phyloP scores from a whole-genome alignment of 257 asterid genomes.

The Orobanche coerulescens region DNA sequence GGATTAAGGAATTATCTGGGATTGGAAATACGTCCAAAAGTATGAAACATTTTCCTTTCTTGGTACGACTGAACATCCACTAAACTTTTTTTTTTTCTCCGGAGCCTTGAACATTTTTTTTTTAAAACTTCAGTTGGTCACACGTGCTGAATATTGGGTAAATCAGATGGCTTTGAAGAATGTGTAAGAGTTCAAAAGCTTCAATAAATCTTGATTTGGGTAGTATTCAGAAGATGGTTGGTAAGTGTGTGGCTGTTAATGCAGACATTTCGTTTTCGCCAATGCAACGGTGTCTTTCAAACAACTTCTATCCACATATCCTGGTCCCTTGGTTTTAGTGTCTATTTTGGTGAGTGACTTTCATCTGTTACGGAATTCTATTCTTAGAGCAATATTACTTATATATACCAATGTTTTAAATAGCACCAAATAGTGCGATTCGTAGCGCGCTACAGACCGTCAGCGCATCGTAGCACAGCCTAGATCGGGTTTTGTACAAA shows the following conservation, averaged over 20 bases:
- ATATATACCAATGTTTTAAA: too few relatives aligned
- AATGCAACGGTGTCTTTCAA: constrained; percentile 81
- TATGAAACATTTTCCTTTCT: constrained; percentile 26
- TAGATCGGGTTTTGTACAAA: too few relatives aligned
- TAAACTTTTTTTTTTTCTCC: neutral
- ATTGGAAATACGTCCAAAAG: constrained; percentile 85
- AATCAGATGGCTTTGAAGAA: constrained; percentile 59
- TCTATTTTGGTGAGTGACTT: constrained; percentile 69
- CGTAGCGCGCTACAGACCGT: too few relatives aligned
- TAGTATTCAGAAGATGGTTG: constrained; percentile 19
- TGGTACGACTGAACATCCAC: constrained; percentile 8
- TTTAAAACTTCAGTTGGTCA: constrained; percentile 60
- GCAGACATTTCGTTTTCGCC: constrained; percentile 79
- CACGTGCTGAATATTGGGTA: constrained; percentile 77
- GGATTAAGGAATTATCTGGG: constrained; percentile 66
- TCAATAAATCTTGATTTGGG: constrained; percentile 19
- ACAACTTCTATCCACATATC: constrained; percentile 66
- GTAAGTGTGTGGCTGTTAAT: constrained; percentile 18
- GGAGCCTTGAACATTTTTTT: constrained; percentile 14
- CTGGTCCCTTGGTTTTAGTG: constrained; percentile 74
- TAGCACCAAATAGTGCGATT: too few relatives aligned
- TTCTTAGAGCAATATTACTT: neutral
- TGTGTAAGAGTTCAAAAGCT: constrained; percentile 47
- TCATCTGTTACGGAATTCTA: constrained; percentile 14
- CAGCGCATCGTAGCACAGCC: too few relatives aligned